Percentiles rank a stretch among this genome's conserved stretches.
Conservation (phyloP, 805 yeast genomes). For the Ogataea chonburiensis region DNA sequence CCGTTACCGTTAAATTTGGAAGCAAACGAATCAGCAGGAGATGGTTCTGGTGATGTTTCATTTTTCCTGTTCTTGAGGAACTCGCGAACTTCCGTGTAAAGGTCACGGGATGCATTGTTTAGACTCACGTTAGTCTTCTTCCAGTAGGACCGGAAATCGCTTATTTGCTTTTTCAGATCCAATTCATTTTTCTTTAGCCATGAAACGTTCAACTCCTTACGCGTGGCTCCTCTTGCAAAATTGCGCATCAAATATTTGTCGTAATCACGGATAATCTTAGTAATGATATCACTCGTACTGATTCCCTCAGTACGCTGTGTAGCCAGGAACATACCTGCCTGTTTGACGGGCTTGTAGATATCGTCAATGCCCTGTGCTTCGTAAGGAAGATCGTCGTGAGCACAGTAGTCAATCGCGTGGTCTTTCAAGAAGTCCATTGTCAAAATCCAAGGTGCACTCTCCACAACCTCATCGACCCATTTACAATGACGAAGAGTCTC, state of each 20-base stretch:
- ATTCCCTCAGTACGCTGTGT: constrained; percentile 97
- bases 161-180: constrained; percentile 87
- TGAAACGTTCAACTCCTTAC: constrained; percentile 93
- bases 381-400: constrained; percentile 96
- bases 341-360: constrained; percentile 89
- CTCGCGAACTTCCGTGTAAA: constrained; percentile 83
- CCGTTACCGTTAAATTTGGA: constrained; percentile 60
- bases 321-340: constrained; percentile 83
- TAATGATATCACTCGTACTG: constrained; percentile 92
- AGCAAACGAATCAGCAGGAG: constrained; percentile 71
- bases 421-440: constrained; percentile 73
- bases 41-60: constrained; percentile 21
- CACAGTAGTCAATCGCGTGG: constrained; percentile 91
- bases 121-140: constrained; percentile 66
- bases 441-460: constrained; percentile 94
- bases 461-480: constrained; percentile 97
- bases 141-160: constrained; percentile 84
- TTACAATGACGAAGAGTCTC: constrained; percentile 90
- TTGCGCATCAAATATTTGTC: constrained; percentile 96
- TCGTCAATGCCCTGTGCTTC: constrained; percentile 88
- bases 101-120: constrained; percentile 73
- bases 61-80: constrained; percentile 44
- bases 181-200: constrained; percentile 97
- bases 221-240: constrained; percentile 95
- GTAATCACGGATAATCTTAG: constrained; percentile 91